A percentile compares a stretch with the other conserved stretches of the same genome.
Evolutionary conservation across 345 rosid genomes (phyloP).

Genomic region (Syzygium grande): DNA sequence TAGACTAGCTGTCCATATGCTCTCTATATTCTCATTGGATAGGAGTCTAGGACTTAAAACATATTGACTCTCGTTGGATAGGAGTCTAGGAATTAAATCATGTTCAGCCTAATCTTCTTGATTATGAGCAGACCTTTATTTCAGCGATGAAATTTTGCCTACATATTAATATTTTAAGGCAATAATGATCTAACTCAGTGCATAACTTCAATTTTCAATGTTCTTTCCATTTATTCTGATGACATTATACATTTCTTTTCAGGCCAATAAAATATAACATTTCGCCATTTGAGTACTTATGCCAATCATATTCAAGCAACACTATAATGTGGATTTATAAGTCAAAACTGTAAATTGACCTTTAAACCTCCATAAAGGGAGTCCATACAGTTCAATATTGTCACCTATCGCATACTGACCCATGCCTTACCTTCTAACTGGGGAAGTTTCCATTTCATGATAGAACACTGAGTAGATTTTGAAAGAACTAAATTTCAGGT

Average conservation of each 20-base stretch:
- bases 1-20: neutral
- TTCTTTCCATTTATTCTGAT: neutral
- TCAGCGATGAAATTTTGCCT: neutral
- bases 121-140: neutral
- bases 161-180: neutral
- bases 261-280: neutral
- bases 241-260: neutral
- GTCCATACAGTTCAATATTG: neutral
- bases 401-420: neutral
- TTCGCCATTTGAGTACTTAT: neutral
- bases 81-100: too few relatives aligned
- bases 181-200: neutral
- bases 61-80: too few relatives aligned
- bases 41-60: neutral
- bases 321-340: neutral
- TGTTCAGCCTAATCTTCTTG: neutral
- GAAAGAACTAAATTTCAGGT: neutral
- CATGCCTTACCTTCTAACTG: neutral
- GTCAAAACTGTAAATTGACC: neutral
- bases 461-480: neutral
- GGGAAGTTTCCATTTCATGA: neutral
- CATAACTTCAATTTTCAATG: neutral
- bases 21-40: neutral
- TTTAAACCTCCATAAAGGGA: neutral
- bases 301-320: neutral